phyloP scores from a whole-genome alignment of 1,284 basidiomycete genomes.

The Mycena sp. region DNA sequence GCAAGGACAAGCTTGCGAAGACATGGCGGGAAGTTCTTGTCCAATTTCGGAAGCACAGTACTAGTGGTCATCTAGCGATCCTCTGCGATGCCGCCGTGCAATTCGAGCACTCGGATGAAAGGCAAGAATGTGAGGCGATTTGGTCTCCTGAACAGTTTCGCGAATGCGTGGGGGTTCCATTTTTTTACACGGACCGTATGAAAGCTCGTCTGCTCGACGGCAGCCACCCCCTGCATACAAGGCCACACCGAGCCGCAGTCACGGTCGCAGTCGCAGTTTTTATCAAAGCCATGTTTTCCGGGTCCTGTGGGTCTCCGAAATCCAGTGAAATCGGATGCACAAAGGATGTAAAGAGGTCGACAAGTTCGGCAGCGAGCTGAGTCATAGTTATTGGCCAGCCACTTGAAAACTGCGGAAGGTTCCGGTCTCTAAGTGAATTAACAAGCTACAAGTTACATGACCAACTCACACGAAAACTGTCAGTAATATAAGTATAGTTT shows the following conservation, averaged over 20 bases:
- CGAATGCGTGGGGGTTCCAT: neutral
- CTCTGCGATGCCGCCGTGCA: neutral
- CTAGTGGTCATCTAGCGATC: conserved; percentile 1
- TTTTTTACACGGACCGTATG: neutral
- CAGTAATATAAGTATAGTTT: too few species aligned
- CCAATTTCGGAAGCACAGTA: conserved; percentile 1
- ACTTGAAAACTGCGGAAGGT: too few species aligned
- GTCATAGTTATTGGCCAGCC: too few species aligned
- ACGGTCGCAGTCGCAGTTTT: too few species aligned
- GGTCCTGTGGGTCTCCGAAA: neutral
- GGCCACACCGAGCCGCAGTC: neutral
- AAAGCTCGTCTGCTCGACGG: conserved; percentile 3
- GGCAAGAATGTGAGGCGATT: conserved; percentile 7
- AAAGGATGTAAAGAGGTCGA: neutral
- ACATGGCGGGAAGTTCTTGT: neutral
- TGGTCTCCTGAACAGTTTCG: neutral
- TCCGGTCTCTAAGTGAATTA: too few species aligned
- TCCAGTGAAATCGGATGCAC: neutral
- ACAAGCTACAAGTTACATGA: too few species aligned
- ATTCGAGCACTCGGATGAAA: conserved; percentile 1
- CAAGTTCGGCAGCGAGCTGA: neutral
- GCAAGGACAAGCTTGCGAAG: too few species aligned
- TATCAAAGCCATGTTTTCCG: too few species aligned
- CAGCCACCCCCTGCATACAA: conserved; percentile 4
- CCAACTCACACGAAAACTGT: too few species aligned